These are phyloP conservation scores for Hypoxylon sp. DNA, from an alignment of 2,329 filamentous ascomycete genomes.

Conservation along the genomic window DNA sequence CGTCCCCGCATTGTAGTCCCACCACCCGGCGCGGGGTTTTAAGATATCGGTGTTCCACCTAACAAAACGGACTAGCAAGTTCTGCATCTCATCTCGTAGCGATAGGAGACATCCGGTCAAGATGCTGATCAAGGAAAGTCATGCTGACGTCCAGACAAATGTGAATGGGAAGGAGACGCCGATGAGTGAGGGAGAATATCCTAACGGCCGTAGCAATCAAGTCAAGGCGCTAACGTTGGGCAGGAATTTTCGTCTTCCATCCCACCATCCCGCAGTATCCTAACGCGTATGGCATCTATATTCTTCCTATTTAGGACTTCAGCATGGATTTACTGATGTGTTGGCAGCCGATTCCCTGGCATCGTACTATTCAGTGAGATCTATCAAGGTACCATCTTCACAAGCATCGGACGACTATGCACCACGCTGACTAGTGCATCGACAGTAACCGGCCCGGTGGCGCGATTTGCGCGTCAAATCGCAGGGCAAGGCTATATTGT, in stretches of 20 bases:
- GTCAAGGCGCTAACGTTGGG: constrained; percentile 39
- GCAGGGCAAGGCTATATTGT: constrained; percentile 94
- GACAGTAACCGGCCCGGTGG: constrained; percentile 88
- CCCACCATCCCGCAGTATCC: constrained; percentile 87
- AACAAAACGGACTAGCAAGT: constrained; percentile 20
- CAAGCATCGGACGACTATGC: constrained; percentile 22
- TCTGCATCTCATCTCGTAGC: constrained; percentile 19
- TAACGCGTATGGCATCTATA: constrained; percentile 72
- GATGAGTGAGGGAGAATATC: constrained; percentile 61
- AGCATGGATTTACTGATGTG: constrained; percentile 32
- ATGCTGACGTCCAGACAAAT: constrained; percentile 64
- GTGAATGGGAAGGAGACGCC: constrained; percentile 67
- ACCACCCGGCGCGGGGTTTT: constrained; percentile 39
- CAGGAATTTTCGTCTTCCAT: constrained; percentile 91
- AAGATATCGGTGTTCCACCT: constrained; percentile 29
- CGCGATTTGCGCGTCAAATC: constrained; percentile 91
- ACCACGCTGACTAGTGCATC: constrained; percentile 31
- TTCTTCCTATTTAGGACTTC: constrained; percentile 20
- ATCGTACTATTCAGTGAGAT: constrained; percentile 94
- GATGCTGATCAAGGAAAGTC: constrained; percentile 69
- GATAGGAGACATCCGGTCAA: constrained; percentile 35
- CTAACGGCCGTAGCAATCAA: constrained; percentile 4
- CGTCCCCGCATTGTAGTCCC: constrained; percentile 31
- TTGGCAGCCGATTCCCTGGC: constrained; percentile 75
- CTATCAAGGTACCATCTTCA: constrained; percentile 79